A percentile compares a stretch with the other conserved stretches of the same genome.
phyloP scores from a whole-genome alignment of 2,329 filamentous ascomycete genomes.

The Eurotiales sp. region DNA sequence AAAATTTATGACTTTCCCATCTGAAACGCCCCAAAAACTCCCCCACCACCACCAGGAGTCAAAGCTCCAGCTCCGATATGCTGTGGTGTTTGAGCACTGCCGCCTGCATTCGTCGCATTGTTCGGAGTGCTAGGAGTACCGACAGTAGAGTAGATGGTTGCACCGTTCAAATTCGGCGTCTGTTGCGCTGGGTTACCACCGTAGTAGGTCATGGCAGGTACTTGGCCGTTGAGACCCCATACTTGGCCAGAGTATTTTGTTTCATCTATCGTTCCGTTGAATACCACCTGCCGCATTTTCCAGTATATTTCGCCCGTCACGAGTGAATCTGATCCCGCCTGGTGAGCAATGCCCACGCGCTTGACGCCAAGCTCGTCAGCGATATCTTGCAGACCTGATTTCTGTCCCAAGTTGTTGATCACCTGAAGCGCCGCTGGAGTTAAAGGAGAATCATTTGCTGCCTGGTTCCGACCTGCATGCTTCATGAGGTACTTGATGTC shows the following conservation, averaged over 20 bases:
- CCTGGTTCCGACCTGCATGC: slow-evolving; percentile 69
- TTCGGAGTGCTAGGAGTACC: slow-evolving; percentile 67
- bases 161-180: slow-evolving; percentile 54
- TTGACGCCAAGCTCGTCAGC: slow-evolving; percentile 90
- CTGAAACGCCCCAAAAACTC: slow-evolving; percentile 16
- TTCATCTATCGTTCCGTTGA: slow-evolving; percentile 73
- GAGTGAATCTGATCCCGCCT: slow-evolving; percentile 89
- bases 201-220: slow-evolving; percentile 42
- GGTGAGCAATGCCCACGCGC: slow-evolving; percentile 80
- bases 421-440: slow-evolving; percentile 68
- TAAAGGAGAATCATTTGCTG: slow-evolving; percentile 59
- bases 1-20: slow-evolving; percentile 15
- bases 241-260: slow-evolving; percentile 82
- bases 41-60: slow-evolving; percentile 61
- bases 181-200: slow-evolving; percentile 40
- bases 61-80: slow-evolving; percentile 61
- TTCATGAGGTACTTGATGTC: slow-evolving; percentile 98
- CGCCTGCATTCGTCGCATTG: slow-evolving; percentile 50
- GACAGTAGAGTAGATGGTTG: slow-evolving; percentile 44
- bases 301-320: slow-evolving; percentile 95
- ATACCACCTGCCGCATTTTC: slow-evolving; percentile 83
- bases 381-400: slow-evolving; percentile 88
- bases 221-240: slow-evolving; percentile 81
- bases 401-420: slow-evolving; percentile 79
- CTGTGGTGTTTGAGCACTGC: slow-evolving; percentile 40